Base-by-base conservation (phyloP, 2,329 filamentous ascomycete species). In the Ophiosphaerella korrae region DNA sequence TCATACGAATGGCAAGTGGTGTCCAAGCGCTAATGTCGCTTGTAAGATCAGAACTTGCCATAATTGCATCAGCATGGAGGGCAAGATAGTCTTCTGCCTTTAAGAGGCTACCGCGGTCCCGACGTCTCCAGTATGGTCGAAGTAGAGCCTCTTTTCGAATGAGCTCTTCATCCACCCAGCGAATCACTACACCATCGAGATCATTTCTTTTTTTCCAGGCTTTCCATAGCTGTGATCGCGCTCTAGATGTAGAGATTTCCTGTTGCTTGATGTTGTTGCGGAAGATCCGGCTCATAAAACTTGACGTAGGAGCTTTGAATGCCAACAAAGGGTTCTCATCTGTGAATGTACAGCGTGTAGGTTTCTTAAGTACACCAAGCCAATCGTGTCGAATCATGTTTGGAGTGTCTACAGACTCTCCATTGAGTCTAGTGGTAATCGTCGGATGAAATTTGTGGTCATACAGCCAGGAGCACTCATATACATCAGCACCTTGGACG, bases 1-100 rank as follows among this genome's bases (percentile, higher is more conserved):
- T 79, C 44, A 80, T 75, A 39, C 80, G 80, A 47, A 80, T 75
- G 2, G 80, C 79, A 13, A 82, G 68, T 1, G 79, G 77, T 8
- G 78, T 80, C 80, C 80, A 82, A 21, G 78, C 77, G 49, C 78
- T 80, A 33, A 82, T 78, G 40, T 79, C 77, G 46, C 77, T 78
- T 39, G 80, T 78, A 23, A 82, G 64, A 59, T 82, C 80, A 3
- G 77, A 78, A 52, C 78, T 81, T 11, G 80, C 79, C 67, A 80
- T 79, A 52, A 82, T 74, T 2, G 78, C 74, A 61, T 82, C 79
- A 3, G 77, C 78, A 42, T 78, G 76, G 21, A 73, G 46, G 2
- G 71, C 70, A 11, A 75, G 63, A 51, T 74, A 74, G 18, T 75
- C 70, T 59, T 74, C 70, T 13, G 72, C 71, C 43, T 67, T 71